Base-by-base conservation (phyloP, 768 basidiomycete species). In the Atractiella rhizophila region DNA sequence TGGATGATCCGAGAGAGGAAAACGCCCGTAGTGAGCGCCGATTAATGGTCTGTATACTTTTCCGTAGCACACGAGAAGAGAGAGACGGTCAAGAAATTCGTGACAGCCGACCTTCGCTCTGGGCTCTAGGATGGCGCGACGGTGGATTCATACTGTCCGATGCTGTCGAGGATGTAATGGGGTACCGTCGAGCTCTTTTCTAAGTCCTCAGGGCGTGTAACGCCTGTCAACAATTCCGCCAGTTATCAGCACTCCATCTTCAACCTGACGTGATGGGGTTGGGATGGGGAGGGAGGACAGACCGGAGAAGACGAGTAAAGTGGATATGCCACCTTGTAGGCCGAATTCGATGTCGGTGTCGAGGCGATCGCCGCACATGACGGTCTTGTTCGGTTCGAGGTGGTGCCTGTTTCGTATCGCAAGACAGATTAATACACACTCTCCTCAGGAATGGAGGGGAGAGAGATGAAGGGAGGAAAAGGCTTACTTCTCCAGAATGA, bases 341-440 rank as follows among this genome's bases (percentile, higher is more conserved):
- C 88, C 91, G 53, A 96, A 98, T 38, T 77, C 60, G 51, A 98
- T 94, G 59, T 98, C 88, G 5, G 91, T 96, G 57, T 80, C 76
- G 49, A 98, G 66, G 45, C 88, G 70, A 61, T 98, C 88, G 30
- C 88, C 88, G 33, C 96, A 66, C 82, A 98, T 94, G 56, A 96
- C 71, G 13, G 86, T 85, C 39, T 73, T 65, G 45, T 66, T 62
- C 31, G 80, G 80, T 59, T 96, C 77, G 56, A 81, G 85, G 35
- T 77, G 57, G 50, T 86, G 72, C 59, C 85, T 91, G 47, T 11
- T n/a, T n/a, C n/a, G n/a, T n/a, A 2, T 13, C 4, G 30, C 13
- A 24, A 43, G 18, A 33, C 18, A 34, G 23, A 24, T 20, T n/a
- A 23, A n/a, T n/a, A n/a, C n/a, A n/a, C 19, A 27, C 13, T 2